Conservation (phyloP, 2,329 filamentous ascomycete species). For the Leptodontidium sp. region DNA sequence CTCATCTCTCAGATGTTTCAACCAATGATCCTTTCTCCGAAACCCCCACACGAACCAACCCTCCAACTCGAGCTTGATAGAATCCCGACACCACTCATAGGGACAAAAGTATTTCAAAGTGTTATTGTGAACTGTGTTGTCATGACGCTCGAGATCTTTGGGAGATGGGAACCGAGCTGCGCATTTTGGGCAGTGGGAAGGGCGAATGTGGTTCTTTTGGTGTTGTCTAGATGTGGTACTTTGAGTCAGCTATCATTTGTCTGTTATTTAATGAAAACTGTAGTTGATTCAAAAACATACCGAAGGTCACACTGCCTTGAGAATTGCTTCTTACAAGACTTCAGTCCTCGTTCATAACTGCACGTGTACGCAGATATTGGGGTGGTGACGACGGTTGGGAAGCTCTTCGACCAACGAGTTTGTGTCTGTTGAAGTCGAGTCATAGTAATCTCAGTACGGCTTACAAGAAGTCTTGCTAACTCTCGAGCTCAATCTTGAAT, state of each 20-base stretch:
- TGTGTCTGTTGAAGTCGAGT: not conserved
- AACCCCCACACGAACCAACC: not conserved
- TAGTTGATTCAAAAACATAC: not conserved
- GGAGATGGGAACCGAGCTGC: constrained; percentile 22
- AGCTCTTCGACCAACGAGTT: not conserved
- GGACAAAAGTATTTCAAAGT: constrained; percentile 26
- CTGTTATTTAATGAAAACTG: too few species aligned
- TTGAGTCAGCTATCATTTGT: too few species aligned
- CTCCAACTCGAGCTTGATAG: not conserved
- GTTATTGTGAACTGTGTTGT: constrained; percentile 25
- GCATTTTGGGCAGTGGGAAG: constrained; percentile 27
- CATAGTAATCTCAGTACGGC: not conserved
- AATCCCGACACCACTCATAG: not conserved
- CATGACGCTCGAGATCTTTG: constrained; percentile 29
- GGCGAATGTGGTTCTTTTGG: constrained; percentile 15
- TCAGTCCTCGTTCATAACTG: not conserved
- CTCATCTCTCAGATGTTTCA: not conserved
- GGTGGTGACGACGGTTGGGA: not conserved
- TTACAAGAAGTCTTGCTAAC: not conserved
- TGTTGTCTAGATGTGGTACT: not conserved
- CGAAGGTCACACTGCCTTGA: not conserved
- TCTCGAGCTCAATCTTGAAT: not conserved
- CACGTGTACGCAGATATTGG: not conserved
- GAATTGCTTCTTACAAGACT: not conserved
- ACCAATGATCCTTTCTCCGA: not conserved